phyloP scores from a whole-genome alignment of 2,329 filamentous ascomycete genomes.

The Biscogniauxia sp. region DNA sequence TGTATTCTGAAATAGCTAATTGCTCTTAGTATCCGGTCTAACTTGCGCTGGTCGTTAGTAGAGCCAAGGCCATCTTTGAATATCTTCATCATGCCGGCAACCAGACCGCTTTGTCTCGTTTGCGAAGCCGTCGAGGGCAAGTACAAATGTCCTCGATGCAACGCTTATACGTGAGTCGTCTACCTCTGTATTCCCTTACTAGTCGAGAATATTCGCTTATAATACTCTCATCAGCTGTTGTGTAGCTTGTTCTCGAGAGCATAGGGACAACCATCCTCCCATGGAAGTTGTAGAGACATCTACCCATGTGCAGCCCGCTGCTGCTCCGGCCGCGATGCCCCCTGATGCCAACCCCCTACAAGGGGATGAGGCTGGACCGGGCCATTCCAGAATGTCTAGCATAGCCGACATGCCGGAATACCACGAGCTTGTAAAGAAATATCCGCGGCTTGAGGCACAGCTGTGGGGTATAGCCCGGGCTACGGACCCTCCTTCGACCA shows the following conservation, averaged over 20 bases:
- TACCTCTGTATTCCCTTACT: background rate
- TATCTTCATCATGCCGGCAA: slow-evolving; percentile 20
- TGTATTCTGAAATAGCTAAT: background rate
- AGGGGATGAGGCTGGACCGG: background rate
- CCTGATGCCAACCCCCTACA: background rate
- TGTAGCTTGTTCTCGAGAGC: slow-evolving; percentile 53
- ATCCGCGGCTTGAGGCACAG: slow-evolving; percentile 26
- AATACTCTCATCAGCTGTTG: slow-evolving; percentile 48
- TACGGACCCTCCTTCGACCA: slow-evolving; percentile 28
- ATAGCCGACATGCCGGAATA: slow-evolving; percentile 31
- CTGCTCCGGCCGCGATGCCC: background rate
- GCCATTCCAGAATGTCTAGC: slow-evolving; percentile 10
- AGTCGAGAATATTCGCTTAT: slow-evolving; percentile 1
- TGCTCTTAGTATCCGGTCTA: background rate
- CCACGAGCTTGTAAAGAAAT: slow-evolving; percentile 26
- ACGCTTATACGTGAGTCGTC: slow-evolving; percentile 53
- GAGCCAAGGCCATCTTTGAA: background rate
- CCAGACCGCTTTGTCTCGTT: slow-evolving; percentile 44
- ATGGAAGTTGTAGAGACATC: slow-evolving; percentile 23
- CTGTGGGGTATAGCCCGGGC: slow-evolving; percentile 30
- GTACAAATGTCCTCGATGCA: slow-evolving; percentile 63
- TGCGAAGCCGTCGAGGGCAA: slow-evolving; percentile 52
- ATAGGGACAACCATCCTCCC: slow-evolving; percentile 49
- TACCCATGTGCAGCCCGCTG: background rate
- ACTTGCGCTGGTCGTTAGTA: background rate